phyloP scores from a whole-genome alignment of 352 stramenopile genomes.

The Aphanomyces stellatus region DNA sequence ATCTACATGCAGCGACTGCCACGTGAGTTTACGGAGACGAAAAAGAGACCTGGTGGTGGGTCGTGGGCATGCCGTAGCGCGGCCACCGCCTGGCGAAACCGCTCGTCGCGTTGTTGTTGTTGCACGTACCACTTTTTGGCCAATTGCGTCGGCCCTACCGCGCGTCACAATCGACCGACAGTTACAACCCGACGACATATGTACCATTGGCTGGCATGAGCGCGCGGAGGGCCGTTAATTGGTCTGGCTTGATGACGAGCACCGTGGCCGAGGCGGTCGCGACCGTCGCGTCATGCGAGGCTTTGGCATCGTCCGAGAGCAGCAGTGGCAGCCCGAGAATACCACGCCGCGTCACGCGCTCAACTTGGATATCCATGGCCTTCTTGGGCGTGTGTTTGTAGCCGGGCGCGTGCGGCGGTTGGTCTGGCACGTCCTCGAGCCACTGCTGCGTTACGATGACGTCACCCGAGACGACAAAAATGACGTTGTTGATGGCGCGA shows the following conservation, averaged over 20 bases:
- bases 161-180: background rate
- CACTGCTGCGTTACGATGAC: constrained; percentile 11
- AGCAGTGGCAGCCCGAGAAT: background rate
- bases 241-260: background rate
- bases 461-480: constrained; percentile 29
- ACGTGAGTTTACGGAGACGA: too few species aligned
- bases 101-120: background rate
- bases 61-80: background rate
- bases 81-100: background rate
- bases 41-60: background rate
- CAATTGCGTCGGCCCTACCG: background rate
- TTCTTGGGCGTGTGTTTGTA: background rate
- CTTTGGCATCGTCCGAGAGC: background rate
- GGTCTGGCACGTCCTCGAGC: background rate
- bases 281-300: background rate
- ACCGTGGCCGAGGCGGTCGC: background rate
- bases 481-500: constrained; percentile 15
- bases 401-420: background rate
- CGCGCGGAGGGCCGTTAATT: constrained; percentile 1
- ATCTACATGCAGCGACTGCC: too few species aligned
- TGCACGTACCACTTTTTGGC: background rate
- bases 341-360: background rate
- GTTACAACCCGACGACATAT: background rate
- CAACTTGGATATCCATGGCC: constrained; percentile 4
- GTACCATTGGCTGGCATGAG: background rate